Percentiles rank a stretch among this genome's conserved stretches.
These are phyloP conservation scores for Ricinus communis DNA, from an alignment of 345 rosid genomes.

Conservation along the genomic window DNA sequence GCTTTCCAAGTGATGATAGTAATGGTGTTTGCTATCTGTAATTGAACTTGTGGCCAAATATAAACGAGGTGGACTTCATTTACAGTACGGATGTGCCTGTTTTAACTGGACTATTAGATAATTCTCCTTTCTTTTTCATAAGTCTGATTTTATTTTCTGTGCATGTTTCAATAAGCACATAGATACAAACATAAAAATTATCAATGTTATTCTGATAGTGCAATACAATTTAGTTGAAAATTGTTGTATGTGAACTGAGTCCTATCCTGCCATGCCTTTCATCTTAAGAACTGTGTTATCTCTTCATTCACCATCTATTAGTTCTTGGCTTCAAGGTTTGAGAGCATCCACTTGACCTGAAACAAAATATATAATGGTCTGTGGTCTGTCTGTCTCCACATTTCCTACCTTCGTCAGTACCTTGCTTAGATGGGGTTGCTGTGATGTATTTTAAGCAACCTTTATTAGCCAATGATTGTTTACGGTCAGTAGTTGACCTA, in stretches of 20 bases:
- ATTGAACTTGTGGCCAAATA: neutral
- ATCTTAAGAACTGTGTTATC: neutral
- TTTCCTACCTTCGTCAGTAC: too few relatives aligned
- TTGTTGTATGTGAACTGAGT: neutral
- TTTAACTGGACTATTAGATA: neutral
- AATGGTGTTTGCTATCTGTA: neutral
- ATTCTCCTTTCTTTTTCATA: neutral
- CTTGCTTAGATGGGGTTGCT: too few relatives aligned
- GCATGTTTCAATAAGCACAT: neutral
- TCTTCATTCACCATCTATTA: neutral
- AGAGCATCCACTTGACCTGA: too few relatives aligned
- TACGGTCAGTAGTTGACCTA: neutral
- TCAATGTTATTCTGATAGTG: neutral
- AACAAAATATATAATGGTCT: too few relatives aligned
- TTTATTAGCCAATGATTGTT: neutral
- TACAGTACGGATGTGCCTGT: neutral
- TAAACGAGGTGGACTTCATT: neutral
- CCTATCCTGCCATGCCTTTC: neutral
- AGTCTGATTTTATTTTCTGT: neutral
- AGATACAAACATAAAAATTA: neutral
- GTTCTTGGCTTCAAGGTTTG: too few relatives aligned
- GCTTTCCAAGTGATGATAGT: conserved; percentile 7
- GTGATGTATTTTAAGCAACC: too few relatives aligned
- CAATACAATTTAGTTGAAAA: neutral
- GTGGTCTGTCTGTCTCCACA: too few relatives aligned